Conservation (phyloP, 73 alveolate genomes). For the Breviolum minutum region DNA sequence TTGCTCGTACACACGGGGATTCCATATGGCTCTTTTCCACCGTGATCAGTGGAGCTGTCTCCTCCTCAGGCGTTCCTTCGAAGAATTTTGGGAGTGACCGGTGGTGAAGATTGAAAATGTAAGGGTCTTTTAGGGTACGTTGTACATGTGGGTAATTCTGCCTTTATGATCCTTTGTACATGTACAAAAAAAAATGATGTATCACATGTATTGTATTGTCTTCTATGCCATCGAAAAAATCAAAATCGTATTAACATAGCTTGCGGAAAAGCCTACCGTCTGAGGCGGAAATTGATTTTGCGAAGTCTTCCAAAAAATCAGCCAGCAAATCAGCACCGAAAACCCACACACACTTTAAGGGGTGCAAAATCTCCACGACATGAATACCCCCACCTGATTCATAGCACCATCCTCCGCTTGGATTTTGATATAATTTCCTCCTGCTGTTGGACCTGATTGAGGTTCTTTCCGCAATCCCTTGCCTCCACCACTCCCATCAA, state of each 20-base stretch:
- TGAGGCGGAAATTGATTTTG: too few species aligned
- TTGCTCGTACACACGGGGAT: neutral
- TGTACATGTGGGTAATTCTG: neutral
- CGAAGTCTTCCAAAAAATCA: too few species aligned
- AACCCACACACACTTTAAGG: too few species aligned
- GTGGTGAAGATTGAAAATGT: neutral
- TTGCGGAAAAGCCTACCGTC: too few species aligned
- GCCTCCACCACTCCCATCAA: neutral
- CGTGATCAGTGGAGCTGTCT: neutral
- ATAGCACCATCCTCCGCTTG: neutral
- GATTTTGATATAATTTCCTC: slow-evolving; percentile 1
- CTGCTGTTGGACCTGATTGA: slow-evolving; percentile 18
- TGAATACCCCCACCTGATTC: neutral
- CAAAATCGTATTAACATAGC: too few species aligned
- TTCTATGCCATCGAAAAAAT: too few species aligned
- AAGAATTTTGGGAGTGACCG: neutral
- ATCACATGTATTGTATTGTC: too few species aligned
- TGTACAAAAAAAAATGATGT: too few species aligned
- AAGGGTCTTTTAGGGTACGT: neutral
- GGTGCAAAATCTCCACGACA: neutral
- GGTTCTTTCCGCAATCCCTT: neutral
- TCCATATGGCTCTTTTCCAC: slow-evolving; percentile 2
- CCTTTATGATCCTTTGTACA: too few species aligned
- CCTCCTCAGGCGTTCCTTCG: neutral
- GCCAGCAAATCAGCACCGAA: neutral